These are phyloP conservation scores for Paramarasmius palmivorus DNA, from an alignment of 1,284 basidiomycete species.

Conservation along the genomic window DNA sequence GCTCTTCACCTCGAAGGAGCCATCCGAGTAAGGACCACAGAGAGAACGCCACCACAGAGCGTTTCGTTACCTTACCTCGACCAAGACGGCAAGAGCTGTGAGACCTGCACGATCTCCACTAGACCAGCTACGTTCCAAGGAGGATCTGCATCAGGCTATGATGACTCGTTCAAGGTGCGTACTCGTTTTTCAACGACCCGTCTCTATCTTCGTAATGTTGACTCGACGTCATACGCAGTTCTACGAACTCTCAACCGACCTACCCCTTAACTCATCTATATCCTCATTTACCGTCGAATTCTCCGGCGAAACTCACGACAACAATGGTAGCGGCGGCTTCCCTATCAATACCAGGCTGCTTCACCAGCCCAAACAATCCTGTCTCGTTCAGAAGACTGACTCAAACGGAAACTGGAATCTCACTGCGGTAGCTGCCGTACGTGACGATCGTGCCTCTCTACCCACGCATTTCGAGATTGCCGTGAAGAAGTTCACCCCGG, in stretches of 20 bases:
- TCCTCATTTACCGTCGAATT: background rate
- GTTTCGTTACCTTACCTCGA: background rate
- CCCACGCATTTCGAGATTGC: background rate
- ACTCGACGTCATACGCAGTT: background rate
- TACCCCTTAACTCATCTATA: background rate
- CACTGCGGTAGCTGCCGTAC: constrained; percentile 4
- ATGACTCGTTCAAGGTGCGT: constrained; percentile 1
- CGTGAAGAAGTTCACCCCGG: background rate
- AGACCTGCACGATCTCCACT: background rate
- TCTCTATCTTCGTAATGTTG: background rate
- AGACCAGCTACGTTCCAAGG: constrained; percentile 1
- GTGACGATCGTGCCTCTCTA: background rate
- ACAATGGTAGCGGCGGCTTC: constrained; percentile 2
- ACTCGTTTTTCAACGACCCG: background rate
- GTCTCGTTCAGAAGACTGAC: background rate
- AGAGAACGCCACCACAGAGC: background rate
- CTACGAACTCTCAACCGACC: background rate
- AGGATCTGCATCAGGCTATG: background rate
- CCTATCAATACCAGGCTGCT: background rate
- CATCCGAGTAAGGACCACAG: background rate
- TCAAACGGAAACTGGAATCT: background rate
- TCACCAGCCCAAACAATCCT: background rate
- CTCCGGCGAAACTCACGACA: background rate
- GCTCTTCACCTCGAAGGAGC: background rate
- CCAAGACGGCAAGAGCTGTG: background rate